Percentiles rank a stretch among this genome's conserved stretches.
Conservation (phyloP, 2,329 filamentous ascomycete species). For the Xylariaceae sp. region DNA sequence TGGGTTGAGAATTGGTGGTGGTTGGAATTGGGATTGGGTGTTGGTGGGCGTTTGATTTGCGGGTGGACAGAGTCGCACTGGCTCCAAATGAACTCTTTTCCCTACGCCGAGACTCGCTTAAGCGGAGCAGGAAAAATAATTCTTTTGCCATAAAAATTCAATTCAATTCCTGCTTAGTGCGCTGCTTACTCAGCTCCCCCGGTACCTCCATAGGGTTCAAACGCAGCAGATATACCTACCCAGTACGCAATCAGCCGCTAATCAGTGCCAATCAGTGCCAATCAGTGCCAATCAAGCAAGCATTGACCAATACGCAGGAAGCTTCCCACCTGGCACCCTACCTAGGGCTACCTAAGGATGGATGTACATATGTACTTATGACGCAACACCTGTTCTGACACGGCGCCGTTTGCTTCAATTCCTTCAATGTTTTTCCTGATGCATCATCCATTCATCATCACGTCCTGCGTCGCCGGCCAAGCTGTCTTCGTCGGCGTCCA, state of each 20-base stretch:
- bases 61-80: slow-evolving; percentile 13
- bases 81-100: slow-evolving; percentile 7
- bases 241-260: background rate
- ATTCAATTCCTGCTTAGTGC: slow-evolving; percentile 26
- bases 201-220: slow-evolving; percentile 16
- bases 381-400: background rate
- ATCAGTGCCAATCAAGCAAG: background rate
- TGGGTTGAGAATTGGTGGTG: slow-evolving; percentile 8
- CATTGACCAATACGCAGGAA: background rate
- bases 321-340: no score
- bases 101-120: slow-evolving; percentile 26
- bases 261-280: no score
- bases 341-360: no score
- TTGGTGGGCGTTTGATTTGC: slow-evolving; percentile 11
- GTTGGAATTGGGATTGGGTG: slow-evolving; percentile 7
- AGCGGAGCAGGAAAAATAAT: slow-evolving; percentile 22
- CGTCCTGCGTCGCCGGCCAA: no score
- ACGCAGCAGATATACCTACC: background rate
- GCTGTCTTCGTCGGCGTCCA: no score
- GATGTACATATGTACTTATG: background rate
- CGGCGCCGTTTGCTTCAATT: no score
- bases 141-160: slow-evolving; percentile 11
- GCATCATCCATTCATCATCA: no score
- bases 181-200: slow-evolving; percentile 17
- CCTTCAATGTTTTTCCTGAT: no score